Evolutionary conservation across 2,329 filamentous ascomycete species (phyloP).

Genomic region (Cladosporium austrohemisphaericum): DNA sequence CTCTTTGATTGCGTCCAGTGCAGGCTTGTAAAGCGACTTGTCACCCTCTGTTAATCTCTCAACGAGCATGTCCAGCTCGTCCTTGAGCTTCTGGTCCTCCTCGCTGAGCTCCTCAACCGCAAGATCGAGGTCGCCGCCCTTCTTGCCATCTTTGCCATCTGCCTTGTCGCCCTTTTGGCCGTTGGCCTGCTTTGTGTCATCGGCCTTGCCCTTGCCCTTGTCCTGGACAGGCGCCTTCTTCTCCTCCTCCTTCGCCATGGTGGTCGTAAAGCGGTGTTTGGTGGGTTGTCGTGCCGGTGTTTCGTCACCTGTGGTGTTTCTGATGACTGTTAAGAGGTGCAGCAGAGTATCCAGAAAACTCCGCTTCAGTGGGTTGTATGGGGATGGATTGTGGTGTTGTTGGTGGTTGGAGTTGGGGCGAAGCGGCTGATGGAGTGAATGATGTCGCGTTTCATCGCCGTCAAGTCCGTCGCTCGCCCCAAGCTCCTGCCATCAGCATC

Average conservation of each 20-base stretch:
- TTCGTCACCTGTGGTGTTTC: no score
- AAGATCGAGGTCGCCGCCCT: slow-evolving; percentile 70
- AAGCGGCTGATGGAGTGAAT: slow-evolving; percentile 3
- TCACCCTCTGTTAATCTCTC: slow-evolving; percentile 90
- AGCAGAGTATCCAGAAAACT: not conserved
- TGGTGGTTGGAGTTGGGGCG: not conserved
- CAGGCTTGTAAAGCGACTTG: slow-evolving; percentile 80
- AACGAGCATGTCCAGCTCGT: slow-evolving; percentile 94
- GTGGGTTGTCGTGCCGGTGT: not conserved
- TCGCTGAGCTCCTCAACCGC: slow-evolving; percentile 86
- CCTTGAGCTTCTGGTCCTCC: slow-evolving; percentile 97
- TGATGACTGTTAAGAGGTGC: not conserved
- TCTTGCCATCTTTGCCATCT: slow-evolving; percentile 60
- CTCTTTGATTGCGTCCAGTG: slow-evolving; percentile 93
- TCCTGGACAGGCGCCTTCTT: slow-evolving; percentile 66
- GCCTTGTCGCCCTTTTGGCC: slow-evolving; percentile 51
- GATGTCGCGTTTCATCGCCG: slow-evolving; percentile 11
- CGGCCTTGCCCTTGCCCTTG: slow-evolving; percentile 94
- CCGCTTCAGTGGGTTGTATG: not conserved
- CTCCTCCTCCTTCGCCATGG: slow-evolving; percentile 88
- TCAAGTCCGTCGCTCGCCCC: slow-evolving; percentile 8
- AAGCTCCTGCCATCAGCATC: slow-evolving; percentile 4
- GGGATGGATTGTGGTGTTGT: not conserved
- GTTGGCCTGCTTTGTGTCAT: slow-evolving; percentile 61
- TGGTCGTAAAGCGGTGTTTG: slow-evolving; percentile 3